phyloP scores from a whole-genome alignment of 441 rosid species.

The Metrosideros polymorpha region DNA sequence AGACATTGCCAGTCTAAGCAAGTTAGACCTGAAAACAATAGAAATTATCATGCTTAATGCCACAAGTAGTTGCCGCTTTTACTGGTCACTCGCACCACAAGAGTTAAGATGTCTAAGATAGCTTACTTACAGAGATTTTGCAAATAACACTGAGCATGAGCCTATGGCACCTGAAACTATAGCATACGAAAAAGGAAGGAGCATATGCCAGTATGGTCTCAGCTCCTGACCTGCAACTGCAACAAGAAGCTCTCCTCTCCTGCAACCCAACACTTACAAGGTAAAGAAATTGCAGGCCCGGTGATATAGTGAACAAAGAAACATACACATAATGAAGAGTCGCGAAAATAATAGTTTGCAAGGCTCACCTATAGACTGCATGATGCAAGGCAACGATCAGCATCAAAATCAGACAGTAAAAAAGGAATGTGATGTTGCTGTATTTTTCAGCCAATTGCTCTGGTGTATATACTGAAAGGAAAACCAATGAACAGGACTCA shows the following conservation, averaged over 20 bases:
- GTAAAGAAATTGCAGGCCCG: neutral
- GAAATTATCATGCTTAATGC: neutral
- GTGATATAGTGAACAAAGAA: neutral
- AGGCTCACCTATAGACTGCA: slow-evolving; percentile 60
- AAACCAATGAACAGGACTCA: neutral
- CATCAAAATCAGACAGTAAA: slow-evolving; percentile 71
- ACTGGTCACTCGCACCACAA: neutral
- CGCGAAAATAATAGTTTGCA: neutral
- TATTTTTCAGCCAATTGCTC: slow-evolving; percentile 95
- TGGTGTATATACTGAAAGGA: slow-evolving; percentile 75
- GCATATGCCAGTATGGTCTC: slow-evolving; percentile 70
- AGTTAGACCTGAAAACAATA: slow-evolving; percentile 45
- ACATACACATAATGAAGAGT: neutral
- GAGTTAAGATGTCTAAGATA: neutral
- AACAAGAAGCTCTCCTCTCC: slow-evolving; percentile 81
- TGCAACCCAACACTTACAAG: slow-evolving; percentile 16
- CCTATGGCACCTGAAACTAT: slow-evolving; percentile 96
- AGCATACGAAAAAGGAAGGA: slow-evolving; percentile 95
- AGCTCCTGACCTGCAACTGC: slow-evolving; percentile 66
- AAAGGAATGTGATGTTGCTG: slow-evolving; percentile 73
- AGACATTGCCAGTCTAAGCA: slow-evolving; percentile 89
- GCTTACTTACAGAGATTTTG: slow-evolving; percentile 88
- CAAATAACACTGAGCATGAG: slow-evolving; percentile 92
- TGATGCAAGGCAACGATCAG: slow-evolving; percentile 64
- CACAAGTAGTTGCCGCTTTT: neutral